Percentiles rank a stretch among this genome's conserved stretches.
These are phyloP conservation scores for Sordaria brevicollis DNA, from an alignment of 495 filamentous ascomycete species.

Conservation along the genomic window DNA sequence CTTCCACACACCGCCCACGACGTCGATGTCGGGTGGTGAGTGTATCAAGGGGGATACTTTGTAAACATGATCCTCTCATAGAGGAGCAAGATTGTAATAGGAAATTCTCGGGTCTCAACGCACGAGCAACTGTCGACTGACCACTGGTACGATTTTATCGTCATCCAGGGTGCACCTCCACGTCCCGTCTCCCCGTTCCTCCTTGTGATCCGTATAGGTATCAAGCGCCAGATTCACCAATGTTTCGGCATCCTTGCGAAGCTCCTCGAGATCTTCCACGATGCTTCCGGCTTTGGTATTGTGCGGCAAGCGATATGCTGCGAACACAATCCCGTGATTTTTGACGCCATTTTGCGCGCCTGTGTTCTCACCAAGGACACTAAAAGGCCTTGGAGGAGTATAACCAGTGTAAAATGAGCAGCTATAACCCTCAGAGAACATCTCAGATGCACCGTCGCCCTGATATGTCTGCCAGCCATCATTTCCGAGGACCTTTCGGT, in stretches of 20 bases:
- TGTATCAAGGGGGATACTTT: not conserved
- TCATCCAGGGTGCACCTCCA: not conserved
- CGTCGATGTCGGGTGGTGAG: not conserved
- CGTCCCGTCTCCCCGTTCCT: not conserved
- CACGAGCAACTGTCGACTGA: not conserved
- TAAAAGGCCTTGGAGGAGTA: conserved; percentile 2
- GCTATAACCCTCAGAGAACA: conserved; percentile 29
- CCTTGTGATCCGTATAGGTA: conserved; percentile 11
- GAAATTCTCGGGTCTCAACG: not conserved
- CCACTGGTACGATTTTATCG: not conserved
- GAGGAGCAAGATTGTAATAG: not conserved
- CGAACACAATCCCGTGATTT: conserved; percentile 33
- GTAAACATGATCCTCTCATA: not conserved
- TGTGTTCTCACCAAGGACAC: not conserved
- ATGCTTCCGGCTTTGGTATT: conserved; percentile 1
- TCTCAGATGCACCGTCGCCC: conserved; percentile 11
- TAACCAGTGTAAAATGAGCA: conserved; percentile 29
- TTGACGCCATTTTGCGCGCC: not conserved
- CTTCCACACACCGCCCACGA: not conserved
- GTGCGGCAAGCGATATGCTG: conserved; percentile 24
- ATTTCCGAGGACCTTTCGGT: conserved; percentile 25
- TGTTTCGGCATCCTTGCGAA: conserved; percentile 23
- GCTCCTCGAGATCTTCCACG: conserved; percentile 13
- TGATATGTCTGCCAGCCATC: conserved; percentile 33
- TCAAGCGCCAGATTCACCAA: conserved; percentile 27